Evolutionary conservation across 2,329 filamentous ascomycete genomes (phyloP).

Genomic region (Cladosporium sp.): DNA sequence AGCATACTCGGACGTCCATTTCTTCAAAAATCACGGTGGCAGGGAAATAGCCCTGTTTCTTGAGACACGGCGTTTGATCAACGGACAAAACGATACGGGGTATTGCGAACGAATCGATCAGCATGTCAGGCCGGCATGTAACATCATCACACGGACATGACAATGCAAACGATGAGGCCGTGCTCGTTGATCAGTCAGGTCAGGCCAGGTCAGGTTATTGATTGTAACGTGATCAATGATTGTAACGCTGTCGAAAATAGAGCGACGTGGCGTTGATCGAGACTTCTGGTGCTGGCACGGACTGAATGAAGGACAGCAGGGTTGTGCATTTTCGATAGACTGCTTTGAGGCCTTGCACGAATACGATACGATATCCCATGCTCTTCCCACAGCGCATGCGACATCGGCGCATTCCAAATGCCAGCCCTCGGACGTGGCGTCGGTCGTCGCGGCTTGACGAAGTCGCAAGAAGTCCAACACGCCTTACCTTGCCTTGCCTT

Average conservation of each 20-base stretch:
- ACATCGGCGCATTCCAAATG: no score
- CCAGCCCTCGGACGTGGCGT: no score
- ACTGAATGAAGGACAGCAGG: no score
- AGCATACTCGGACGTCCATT: conserved; percentile 1
- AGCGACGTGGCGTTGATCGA: background rate
- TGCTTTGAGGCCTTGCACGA: no score
- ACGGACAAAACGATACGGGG: background rate
- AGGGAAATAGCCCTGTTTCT: background rate
- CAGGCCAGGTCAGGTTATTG: no score
- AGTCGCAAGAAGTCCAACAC: no score
- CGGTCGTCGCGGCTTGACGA: no score
- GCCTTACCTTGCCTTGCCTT: no score
- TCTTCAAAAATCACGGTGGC: conserved; percentile 2
- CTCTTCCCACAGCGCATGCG: no score
- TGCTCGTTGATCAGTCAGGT: background rate
- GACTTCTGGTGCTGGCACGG: background rate
- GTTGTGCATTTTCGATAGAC: no score
- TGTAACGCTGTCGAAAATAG: background rate
- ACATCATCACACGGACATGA: conserved; percentile 12
- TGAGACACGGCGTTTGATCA: background rate
- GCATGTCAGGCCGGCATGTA: background rate
- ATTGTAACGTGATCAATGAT: background rate
- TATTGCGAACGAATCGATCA: background rate
- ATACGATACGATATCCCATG: no score
- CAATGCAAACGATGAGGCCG: background rate